Evolutionary conservation across 1,284 basidiomycete species (phyloP), one percentile per base, ranked within the genome.

Genomic region (Sutorius eximius): DNA sequence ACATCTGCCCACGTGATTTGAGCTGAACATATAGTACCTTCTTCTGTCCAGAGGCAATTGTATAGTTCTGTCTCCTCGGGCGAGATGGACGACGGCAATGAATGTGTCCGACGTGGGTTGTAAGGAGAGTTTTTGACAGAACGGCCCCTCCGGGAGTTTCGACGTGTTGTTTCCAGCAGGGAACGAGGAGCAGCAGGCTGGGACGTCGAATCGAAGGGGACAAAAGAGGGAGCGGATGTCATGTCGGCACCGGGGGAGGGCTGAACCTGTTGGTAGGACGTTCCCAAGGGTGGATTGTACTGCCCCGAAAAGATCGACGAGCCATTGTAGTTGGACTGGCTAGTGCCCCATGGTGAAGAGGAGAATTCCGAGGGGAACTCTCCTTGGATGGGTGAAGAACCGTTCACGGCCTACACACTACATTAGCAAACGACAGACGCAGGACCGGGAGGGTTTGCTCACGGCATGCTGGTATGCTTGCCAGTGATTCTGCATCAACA

Each of bases 41-140:
- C 42, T 0, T 36, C 48, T 0, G 38, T 6, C 67, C 64, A 65
- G 1, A 27, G 3, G 20, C 64, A 65, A 10, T 1, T 11, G 33
- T 53, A 43, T 0, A 15, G 0, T 30, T 1, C 7, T 4, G 5
- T 15, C 1, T 47, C 33, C 4, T 9, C 20, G 10, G 34, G 22
- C 0, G 43, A 37, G 13, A 5, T 10, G 0, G 30, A 6, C 3
- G 20, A 6, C 2, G 53, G 64, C 4, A 53, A n/a, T 2, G 65
- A 62, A 8, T 13, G 27, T 3, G 12, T 34, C n/a, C 47, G 47
- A 16, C 0, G 33, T 3, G 41, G 22, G 0, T 0, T 22, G 24
- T 37, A 33, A 15, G 29, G 32, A 3, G 32, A 32, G 15, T 13
- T 27, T 6, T 27, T 3, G n/a, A 16, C 1, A 2, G 29, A 33